Evolutionary conservation across 495 filamentous ascomycete species (phyloP), one percentile per base, ranked within the genome.

Genomic region (Trichoderma virens): DNA sequence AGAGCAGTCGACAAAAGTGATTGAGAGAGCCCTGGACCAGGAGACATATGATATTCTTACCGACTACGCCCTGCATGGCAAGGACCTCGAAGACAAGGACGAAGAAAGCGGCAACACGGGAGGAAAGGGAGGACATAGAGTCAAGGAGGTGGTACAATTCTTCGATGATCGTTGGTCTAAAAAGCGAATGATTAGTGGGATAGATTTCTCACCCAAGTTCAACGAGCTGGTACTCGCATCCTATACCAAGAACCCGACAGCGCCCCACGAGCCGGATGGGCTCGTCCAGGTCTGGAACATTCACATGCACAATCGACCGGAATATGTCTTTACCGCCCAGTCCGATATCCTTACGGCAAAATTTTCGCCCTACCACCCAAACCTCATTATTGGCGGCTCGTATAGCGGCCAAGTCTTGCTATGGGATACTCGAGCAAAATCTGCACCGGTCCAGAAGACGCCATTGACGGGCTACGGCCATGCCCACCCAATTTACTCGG

Each of bases 311-410:
- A 90, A 91, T 67, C 88, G 94, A 51, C 90, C 94, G 1, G 94
- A 99, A 80, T 98, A 93, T 73, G 88, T 95, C 59, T 97, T 98
- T 73, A 91, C 97, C 75, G 93, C 92, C 9, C 92, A 93, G 60
- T 97, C 93, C 61, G 95, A 99, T 76, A 92, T 99, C 61, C 83
- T 98, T 20, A 87, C 92, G 0, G 93, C 94, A 65, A 93, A 93
- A 70, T 99, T 98, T 77, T 97, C 94, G 27, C 95, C 94, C 0
- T 97, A 97, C 73, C 95, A 98, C 70, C 93, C 94, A 3, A 96
- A 94, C 65, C 81, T 98, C 38, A 93, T 99, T 69, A 85, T 99
- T 66, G 94, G 92, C 64, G 94, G 94, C 35, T 88, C 91, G 45
- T 99, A 99, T 76, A 93, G 88, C 62, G 94, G 94, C 31, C 95